Conservation (phyloP, 2,329 filamentous ascomycete genomes). For the Sphaerulina musiva region DNA sequence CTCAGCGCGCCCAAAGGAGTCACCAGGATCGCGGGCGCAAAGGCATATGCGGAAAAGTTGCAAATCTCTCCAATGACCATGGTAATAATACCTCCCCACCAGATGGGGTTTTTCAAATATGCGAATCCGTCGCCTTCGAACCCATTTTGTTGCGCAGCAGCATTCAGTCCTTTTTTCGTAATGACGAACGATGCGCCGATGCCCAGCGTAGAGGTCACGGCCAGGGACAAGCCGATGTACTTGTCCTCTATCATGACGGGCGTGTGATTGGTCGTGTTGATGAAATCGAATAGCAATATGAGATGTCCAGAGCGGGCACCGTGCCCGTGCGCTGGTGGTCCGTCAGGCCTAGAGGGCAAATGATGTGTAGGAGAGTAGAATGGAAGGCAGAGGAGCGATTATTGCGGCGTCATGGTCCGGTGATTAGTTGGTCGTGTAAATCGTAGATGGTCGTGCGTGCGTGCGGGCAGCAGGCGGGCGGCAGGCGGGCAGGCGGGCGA, state of each 20-base stretch:
- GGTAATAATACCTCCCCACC: slow-evolving; percentile 92
- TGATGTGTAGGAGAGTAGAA: not conserved
- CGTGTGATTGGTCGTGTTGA: not conserved
- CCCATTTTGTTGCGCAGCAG: slow-evolving; percentile 83
- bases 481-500: too few species aligned
- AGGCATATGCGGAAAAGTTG: slow-evolving; percentile 97
- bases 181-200: slow-evolving; percentile 85
- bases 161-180: slow-evolving; percentile 94
- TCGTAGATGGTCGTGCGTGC: not conserved
- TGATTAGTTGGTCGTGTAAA: not conserved
- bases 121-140: slow-evolving; percentile 95
- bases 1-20: slow-evolving; percentile 90
- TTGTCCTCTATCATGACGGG: slow-evolving; percentile 43
- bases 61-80: slow-evolving; percentile 88
- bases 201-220: slow-evolving; percentile 66
- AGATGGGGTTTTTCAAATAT: slow-evolving; percentile 89
- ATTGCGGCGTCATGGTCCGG: slow-evolving; percentile 1
- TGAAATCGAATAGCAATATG: not conserved
- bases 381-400: not conserved
- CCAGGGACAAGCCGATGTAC: slow-evolving; percentile 69
- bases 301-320: not conserved
- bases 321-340: not conserved
- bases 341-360: not conserved
- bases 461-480: too few species aligned
- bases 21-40: slow-evolving; percentile 96